Evolutionary conservation across 73 alveolate genomes (phyloP).

Genomic region (Paraurostyla sp.): DNA sequence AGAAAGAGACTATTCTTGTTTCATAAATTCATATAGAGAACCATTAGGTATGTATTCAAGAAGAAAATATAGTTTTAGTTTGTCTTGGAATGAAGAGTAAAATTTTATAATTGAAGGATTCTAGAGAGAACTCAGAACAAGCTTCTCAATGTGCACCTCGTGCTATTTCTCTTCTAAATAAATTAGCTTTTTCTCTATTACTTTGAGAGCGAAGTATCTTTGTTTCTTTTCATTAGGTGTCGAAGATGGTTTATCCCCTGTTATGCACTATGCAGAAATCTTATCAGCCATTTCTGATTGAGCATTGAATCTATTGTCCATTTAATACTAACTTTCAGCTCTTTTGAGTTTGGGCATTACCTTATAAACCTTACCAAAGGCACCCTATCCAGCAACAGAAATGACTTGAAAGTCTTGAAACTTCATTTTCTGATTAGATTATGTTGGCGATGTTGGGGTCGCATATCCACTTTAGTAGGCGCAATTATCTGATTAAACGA

Average conservation of each 20-base stretch:
- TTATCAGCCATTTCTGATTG: neutral
- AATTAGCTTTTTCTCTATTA: slow-evolving; percentile 73
- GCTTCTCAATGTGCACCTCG: slow-evolving; percentile 80
- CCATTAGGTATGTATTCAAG: slow-evolving; percentile 84
- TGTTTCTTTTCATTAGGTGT: neutral
- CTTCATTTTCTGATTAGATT: neutral
- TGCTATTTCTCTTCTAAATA: slow-evolving; percentile 72
- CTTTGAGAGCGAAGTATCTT: slow-evolving; percentile 73
- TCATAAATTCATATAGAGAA: slow-evolving; percentile 70
- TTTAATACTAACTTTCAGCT: neutral
- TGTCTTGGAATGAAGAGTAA: slow-evolving; percentile 73
- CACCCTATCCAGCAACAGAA: slow-evolving; percentile 54
- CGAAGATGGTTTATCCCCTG: neutral
- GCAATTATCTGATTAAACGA: neutral
- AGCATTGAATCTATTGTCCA: neutral
- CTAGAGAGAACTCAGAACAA: slow-evolving; percentile 64
- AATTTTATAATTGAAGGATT: slow-evolving; percentile 74
- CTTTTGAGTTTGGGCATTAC: neutral
- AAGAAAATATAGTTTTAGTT: slow-evolving; percentile 68
- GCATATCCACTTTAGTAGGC: slow-evolving; percentile 19
- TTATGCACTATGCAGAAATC: neutral
- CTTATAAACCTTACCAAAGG: slow-evolving; percentile 47
- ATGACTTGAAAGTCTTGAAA: slow-evolving; percentile 25
- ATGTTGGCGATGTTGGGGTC: slow-evolving; percentile 24
- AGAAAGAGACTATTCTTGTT: slow-evolving; percentile 60